Evolutionary conservation across 495 filamentous ascomycete species (phyloP), one percentile per base, ranked within the genome.

Genomic region (Podospora pseudocomata): DNA sequence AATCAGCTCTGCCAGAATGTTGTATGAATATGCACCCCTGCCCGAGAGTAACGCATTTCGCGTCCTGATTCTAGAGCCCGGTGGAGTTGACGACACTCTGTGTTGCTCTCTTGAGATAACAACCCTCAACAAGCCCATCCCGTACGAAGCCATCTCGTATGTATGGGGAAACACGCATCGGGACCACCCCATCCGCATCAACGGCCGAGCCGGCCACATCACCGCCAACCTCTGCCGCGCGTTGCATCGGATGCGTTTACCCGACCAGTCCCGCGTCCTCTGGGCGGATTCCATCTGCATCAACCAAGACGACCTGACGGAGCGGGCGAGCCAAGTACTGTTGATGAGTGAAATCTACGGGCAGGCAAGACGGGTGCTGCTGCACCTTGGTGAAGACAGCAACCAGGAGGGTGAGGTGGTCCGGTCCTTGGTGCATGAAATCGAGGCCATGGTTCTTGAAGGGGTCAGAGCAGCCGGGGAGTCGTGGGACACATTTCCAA

Each of bases 251-350:
- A n/a, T 57, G 55, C 55, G 55, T 5, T 57, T 57, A 23, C 16
- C 18, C 55, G 20, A 23, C 4, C 16, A 57, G 5, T 18, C 6
- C 5, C 55, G 55, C 16, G 55, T 23, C 27, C 56, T 76, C 0
- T 76, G 74, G 76, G 60, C 72, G 16, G 80, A 82, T 44, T 72
- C 79, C 2, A 66, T 81, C n/a, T 82, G 80, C 69, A 79, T 81
- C 67, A 72, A 82, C 68, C 80, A 82, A 30, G 27, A 59, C 9
- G 70, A 81, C 63, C 15, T 70, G 0, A 23, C 55, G 0, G 79
- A 82, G 57, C 73, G 71, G 67, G 67, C 62, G 4, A 26, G 66
- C 19, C 80, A 82, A 63, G 79, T 82, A 1, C 44, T 44, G 23
- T 59, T 74, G 13, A 81, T 82, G 80, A 64, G 70, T 9, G 49